Evolutionary conservation across 106 monocot species (phyloP).

Genomic region (Allium sativum): DNA sequence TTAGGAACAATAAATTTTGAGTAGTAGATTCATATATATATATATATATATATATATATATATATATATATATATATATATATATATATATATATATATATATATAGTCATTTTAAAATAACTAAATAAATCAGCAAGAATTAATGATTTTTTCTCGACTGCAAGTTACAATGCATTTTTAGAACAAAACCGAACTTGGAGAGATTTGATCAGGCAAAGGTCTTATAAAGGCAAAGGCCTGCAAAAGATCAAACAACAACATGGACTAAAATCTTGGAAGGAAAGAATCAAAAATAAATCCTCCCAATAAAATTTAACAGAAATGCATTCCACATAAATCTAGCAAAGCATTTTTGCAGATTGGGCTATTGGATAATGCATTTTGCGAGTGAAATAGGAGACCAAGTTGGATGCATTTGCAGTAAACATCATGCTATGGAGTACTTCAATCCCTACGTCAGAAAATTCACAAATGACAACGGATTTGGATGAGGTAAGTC

Average conservation of each 20-base stretch:
- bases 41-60: too few species aligned
- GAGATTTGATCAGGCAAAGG: neutral
- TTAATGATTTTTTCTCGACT: too few species aligned
- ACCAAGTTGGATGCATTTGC: conserved; percentile 17
- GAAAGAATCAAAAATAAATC: conserved; percentile 17
- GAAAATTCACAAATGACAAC: neutral
- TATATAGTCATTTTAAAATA: too few species aligned
- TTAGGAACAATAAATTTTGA: too few species aligned
- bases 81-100: too few species aligned
- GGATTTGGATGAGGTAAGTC: neutral
- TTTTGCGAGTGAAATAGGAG: conserved; percentile 9
- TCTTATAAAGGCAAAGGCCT: conserved; percentile 8
- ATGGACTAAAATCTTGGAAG: conserved; percentile 12
- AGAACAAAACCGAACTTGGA: too few species aligned
- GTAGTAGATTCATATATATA: too few species aligned
- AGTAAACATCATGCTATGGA: conserved; percentile 8
- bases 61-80: too few species aligned
- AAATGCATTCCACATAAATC: conserved; percentile 18
- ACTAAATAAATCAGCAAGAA: too few species aligned
- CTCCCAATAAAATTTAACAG: conserved; percentile 6
- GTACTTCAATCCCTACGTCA: conserved; percentile 13
- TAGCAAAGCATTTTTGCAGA: conserved; percentile 18
- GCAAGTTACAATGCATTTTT: too few species aligned
- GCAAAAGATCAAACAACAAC: conserved; percentile 2
- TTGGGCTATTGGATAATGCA: conserved; percentile 11